phyloP scores from a whole-genome alignment of 768 basidiomycete species.

The Auricularia auricula-judae region DNA sequence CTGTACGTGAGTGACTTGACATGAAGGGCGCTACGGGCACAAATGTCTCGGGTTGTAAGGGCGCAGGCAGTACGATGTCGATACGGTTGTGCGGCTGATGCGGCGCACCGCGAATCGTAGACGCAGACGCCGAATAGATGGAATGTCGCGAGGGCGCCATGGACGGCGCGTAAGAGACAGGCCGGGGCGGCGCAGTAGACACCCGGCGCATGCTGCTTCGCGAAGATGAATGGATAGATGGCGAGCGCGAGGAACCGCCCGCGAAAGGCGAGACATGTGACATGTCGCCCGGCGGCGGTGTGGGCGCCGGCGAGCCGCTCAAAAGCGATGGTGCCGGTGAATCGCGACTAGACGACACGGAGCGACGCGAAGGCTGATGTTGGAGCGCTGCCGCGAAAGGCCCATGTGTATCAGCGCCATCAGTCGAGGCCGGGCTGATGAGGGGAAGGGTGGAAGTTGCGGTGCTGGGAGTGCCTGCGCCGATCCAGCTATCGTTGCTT shows the following conservation, averaged over 20 bases:
- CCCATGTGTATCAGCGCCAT: neutral
- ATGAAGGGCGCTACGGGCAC: neutral
- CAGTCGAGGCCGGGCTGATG: neutral
- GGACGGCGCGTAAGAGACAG: neutral
- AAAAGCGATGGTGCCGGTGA: neutral
- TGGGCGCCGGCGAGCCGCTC: neutral
- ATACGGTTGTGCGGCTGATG: slow-evolving; percentile 50
- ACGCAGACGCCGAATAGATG: neutral
- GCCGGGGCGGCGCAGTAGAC: neutral
- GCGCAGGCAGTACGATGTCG: slow-evolving; percentile 58
- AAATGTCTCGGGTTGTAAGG: slow-evolving; percentile 37
- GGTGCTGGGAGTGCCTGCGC: neutral
- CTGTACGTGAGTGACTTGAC: neutral
- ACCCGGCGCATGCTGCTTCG: neutral
- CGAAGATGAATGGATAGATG: neutral
- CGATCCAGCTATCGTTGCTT: neutral
- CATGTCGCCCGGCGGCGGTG: neutral
- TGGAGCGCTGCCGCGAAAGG: neutral
- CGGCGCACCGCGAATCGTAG: slow-evolving; percentile 39
- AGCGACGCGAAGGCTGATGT: neutral
- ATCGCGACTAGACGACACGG: neutral
- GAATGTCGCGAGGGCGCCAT: neutral
- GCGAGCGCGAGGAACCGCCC: neutral
- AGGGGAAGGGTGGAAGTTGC: neutral
- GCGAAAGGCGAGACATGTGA: neutral